phyloP scores from a whole-genome alignment of 805 yeast genomes.

The Tetrapisispora fleetii region DNA sequence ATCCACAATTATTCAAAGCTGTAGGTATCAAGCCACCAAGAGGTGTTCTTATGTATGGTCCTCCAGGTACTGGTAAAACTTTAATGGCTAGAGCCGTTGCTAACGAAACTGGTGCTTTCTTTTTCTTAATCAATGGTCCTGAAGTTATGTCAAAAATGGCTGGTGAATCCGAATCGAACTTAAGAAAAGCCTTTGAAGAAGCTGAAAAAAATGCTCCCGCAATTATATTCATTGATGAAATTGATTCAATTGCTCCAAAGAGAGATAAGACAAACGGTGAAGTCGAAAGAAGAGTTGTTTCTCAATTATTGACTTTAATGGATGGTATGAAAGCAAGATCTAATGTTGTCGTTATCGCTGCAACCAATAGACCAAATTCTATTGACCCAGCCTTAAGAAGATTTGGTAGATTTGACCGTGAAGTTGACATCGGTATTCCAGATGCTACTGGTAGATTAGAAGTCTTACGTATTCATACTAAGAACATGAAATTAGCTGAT shows the following conservation, averaged over 20 bases:
- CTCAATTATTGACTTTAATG: slow-evolving; percentile 94
- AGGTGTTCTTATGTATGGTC: slow-evolving; percentile 97
- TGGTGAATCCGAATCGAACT: slow-evolving; percentile 95
- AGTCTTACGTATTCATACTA: slow-evolving; percentile 93
- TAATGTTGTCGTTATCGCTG: slow-evolving; percentile 96
- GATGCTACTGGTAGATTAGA: slow-evolving; percentile 98
- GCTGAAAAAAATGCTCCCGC: slow-evolving; percentile 98
- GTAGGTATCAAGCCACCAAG: slow-evolving; percentile 98
- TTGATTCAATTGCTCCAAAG: slow-evolving; percentile 98
- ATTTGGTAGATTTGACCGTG: slow-evolving; percentile 86
- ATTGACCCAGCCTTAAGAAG: slow-evolving; percentile 75
- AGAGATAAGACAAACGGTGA: slow-evolving; percentile 99
- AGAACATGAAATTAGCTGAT: slow-evolving; percentile 92
- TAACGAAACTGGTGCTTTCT: slow-evolving; percentile 97
- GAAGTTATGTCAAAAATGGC: slow-evolving; percentile 99
- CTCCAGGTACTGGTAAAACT: slow-evolving; percentile 99
- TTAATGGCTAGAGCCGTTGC: slow-evolving; percentile 99
- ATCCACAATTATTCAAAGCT: slow-evolving; percentile 94
- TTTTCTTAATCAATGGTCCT: slow-evolving; percentile 96
- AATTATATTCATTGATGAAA: slow-evolving; percentile 95
- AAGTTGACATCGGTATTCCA: slow-evolving; percentile 87
- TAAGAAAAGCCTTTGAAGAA: slow-evolving; percentile 97
- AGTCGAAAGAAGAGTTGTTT: slow-evolving; percentile 98
- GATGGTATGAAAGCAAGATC: slow-evolving; percentile 99
- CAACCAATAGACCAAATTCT: slow-evolving; percentile 72